Evolutionary conservation across 2,329 filamentous ascomycete species (phyloP).

Genomic region (Cordyceps javanica): DNA sequence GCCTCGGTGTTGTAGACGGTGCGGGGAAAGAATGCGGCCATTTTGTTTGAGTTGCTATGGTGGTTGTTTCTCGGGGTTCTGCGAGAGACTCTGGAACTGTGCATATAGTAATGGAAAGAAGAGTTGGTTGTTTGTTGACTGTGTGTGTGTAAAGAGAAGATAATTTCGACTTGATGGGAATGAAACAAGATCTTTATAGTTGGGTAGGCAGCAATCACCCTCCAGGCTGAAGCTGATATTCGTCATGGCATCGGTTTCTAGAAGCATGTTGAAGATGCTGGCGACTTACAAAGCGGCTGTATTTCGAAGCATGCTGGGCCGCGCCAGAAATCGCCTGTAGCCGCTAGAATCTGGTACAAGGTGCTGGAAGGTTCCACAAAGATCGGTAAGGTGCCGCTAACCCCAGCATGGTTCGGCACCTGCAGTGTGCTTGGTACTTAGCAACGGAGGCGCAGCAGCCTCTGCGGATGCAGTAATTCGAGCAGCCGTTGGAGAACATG

Average conservation of each 20-base stretch:
- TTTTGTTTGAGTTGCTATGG: conserved; percentile 33
- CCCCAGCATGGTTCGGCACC: background rate
- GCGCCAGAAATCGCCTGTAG: conserved; percentile 15
- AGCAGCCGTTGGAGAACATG: no score
- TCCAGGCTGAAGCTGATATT: conserved; percentile 6
- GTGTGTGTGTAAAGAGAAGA: conserved; percentile 15
- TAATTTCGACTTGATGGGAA: conserved; percentile 12
- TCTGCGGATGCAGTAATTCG: no score
- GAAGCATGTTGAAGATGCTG: conserved; percentile 14
- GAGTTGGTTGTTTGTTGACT: conserved; percentile 21
- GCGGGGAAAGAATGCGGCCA: conserved; percentile 56
- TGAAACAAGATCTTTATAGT: conserved; percentile 26
- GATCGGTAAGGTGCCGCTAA: no score
- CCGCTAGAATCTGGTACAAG: conserved; percentile 18
- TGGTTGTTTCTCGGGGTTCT: conserved; percentile 10
- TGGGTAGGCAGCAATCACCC: conserved; percentile 1
- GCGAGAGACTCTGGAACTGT: conserved; percentile 9
- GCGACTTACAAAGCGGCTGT: conserved; percentile 15
- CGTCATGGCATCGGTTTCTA: conserved; percentile 7
- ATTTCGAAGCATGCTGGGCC: conserved; percentile 16
- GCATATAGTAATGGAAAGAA: conserved; percentile 14
- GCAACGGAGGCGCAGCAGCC: no score
- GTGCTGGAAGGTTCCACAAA: conserved; percentile 22
- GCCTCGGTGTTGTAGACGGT: conserved; percentile 42
- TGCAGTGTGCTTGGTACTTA: no score